Evolutionary conservation across 2,329 filamentous ascomycete species (phyloP).

Genomic region (Epichloe festucae): DNA sequence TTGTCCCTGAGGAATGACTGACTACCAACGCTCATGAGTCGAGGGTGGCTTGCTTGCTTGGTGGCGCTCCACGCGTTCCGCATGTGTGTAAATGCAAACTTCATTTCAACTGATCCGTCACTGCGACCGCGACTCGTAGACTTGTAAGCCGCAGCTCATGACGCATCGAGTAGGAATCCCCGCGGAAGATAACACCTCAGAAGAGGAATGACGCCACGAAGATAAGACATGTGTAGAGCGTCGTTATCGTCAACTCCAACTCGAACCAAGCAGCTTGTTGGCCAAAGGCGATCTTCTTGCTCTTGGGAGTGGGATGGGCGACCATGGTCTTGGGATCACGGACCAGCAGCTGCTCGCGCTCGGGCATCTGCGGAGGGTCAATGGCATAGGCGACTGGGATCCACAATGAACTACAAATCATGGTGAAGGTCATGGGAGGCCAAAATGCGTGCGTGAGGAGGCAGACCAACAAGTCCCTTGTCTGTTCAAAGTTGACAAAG

Average conservation of each 20-base stretch:
- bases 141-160: too few relatives aligned
- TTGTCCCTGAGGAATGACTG: background rate
- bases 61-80: background rate
- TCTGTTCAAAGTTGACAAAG: slow-evolving; percentile 25
- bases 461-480: slow-evolving; percentile 31
- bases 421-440: slow-evolving; percentile 48
- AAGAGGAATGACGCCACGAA: slow-evolving; percentile 31
- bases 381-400: slow-evolving; percentile 48
- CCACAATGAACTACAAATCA: slow-evolving; percentile 41
- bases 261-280: slow-evolving; percentile 43
- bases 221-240: slow-evolving; percentile 33
- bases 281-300: slow-evolving; percentile 42
- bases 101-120: background rate
- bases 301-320: slow-evolving; percentile 35
- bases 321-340: slow-evolving; percentile 42
- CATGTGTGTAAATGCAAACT: background rate
- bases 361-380: slow-evolving; percentile 43
- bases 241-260: slow-evolving; percentile 38
- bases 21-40: background rate
- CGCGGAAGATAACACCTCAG: background rate
- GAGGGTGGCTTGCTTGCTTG: background rate
- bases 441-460: slow-evolving; percentile 49
- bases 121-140: background rate
- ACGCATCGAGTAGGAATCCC: too few relatives aligned
- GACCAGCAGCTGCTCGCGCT: slow-evolving; percentile 42